phyloP scores from a whole-genome alignment of 306 rosid genomes.

The Casuarina cunninghamiana region DNA sequence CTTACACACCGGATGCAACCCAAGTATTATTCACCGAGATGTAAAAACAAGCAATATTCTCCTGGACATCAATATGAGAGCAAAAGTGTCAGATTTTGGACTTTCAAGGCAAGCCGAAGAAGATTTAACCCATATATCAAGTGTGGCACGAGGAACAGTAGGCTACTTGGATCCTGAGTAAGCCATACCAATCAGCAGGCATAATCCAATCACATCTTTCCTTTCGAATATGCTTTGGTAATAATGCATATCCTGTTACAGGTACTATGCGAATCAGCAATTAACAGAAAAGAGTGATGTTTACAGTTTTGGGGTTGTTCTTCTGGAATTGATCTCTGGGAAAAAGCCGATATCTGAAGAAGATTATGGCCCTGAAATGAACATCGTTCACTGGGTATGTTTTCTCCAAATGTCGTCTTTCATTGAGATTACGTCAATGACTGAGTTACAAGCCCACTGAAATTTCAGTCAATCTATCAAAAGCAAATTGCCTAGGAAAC shows the following conservation, averaged over 20 bases:
- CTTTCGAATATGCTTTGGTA: slow-evolving; percentile 21
- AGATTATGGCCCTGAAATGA: slow-evolving; percentile 85
- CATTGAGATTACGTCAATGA: neutral
- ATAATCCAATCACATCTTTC: slow-evolving; percentile 12
- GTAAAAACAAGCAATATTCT: slow-evolving; percentile 96
- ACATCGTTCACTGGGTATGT: slow-evolving; percentile 94
- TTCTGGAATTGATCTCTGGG: slow-evolving; percentile 86
- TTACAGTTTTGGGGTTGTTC: slow-evolving; percentile 93
- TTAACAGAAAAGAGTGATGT: slow-evolving; percentile 95
- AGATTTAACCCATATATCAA: slow-evolving; percentile 90
- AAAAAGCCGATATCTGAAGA: slow-evolving; percentile 80
- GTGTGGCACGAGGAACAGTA: slow-evolving; percentile 90
- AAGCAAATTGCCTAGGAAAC: neutral
- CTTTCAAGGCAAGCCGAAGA: slow-evolving; percentile 91
- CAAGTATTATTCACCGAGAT: slow-evolving; percentile 92
- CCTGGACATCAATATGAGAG: slow-evolving; percentile 93
- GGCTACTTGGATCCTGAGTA: slow-evolving; percentile 99
- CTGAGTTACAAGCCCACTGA: neutral
- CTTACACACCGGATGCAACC: slow-evolving; percentile 96
- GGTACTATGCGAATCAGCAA: slow-evolving; percentile 94
- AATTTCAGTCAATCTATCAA: neutral
- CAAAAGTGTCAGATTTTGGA: slow-evolving; percentile 95
- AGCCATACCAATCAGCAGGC: slow-evolving; percentile 29
- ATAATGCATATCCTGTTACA: slow-evolving; percentile 28
- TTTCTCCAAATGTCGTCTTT: slow-evolving; percentile 5